Conservation (phyloP, 2,329 filamentous ascomycete species). For the Beauveria bassiana region DNA sequence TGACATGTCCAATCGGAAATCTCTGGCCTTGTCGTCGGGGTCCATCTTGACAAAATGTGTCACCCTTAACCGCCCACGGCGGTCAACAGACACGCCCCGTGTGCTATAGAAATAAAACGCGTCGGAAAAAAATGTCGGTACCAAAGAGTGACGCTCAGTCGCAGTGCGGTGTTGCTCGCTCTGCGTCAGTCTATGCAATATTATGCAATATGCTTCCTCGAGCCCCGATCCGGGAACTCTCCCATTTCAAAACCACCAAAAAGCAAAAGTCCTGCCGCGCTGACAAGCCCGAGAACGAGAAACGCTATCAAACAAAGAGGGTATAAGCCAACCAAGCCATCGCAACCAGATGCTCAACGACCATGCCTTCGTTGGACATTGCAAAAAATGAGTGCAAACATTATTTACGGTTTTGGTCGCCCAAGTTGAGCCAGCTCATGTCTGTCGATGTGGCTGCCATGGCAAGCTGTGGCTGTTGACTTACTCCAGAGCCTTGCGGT, state of each 20-base stretch:
- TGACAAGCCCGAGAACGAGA: constrained; percentile 7
- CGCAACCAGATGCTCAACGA: constrained; percentile 12
- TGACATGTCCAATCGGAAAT: constrained; percentile 25
- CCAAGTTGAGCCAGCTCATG: constrained; percentile 76
- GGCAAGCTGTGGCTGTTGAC: constrained; percentile 42
- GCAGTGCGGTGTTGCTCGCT: constrained; percentile 14
- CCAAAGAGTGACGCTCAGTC: constrained; percentile 14
- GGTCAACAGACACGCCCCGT: background rate
- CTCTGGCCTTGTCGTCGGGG: constrained; percentile 17
- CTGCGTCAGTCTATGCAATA: constrained; percentile 8
- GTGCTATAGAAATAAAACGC: background rate
- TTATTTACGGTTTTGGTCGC: constrained; percentile 32
- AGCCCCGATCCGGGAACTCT: background rate
- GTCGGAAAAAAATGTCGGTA: background rate
- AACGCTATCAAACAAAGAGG: constrained; percentile 11
- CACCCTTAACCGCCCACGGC: background rate
- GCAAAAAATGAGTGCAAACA: background rate
- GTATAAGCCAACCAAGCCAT: constrained; percentile 14
- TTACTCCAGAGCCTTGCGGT: constrained; percentile 30
- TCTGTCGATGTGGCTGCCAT: constrained; percentile 49
- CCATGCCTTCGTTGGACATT: constrained; percentile 12
- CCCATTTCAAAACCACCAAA: background rate
- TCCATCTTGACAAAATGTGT: background rate
- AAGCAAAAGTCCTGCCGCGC: constrained; percentile 4
- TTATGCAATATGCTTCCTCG: background rate